These are phyloP conservation scores for Suhomyces yuchorum DNA, from an alignment of 1,139 yeast species.

Conservation along the genomic window DNA sequence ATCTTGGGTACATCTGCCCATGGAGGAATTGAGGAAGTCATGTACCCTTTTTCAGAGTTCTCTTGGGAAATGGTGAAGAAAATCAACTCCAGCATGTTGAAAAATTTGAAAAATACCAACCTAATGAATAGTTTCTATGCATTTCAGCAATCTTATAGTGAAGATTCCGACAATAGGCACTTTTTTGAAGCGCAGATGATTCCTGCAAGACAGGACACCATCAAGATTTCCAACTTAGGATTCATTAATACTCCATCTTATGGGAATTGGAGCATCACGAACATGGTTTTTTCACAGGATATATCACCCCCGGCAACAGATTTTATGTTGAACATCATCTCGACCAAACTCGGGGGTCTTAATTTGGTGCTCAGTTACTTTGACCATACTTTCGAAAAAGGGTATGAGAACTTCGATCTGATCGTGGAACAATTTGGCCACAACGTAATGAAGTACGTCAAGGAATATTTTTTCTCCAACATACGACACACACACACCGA, in stretches of 20 bases:
- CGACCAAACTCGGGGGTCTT: constrained; percentile 39
- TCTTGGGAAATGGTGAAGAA: constrained; percentile 38
- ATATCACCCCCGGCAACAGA: constrained; percentile 40
- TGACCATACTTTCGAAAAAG: constrained; percentile 25
- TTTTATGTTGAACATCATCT: constrained; percentile 36
- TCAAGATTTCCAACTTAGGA: constrained; percentile 47
- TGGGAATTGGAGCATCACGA: constrained; percentile 27
- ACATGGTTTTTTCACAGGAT: constrained; percentile 43
- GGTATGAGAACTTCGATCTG: constrained; percentile 28
- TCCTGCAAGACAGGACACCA: constrained; percentile 35
- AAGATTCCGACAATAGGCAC: constrained; percentile 21
- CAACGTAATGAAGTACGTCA: background rate
- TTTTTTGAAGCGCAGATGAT: constrained; percentile 29
- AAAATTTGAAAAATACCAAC: constrained; percentile 25
- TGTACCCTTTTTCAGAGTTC: constrained; percentile 35
- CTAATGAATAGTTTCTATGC: constrained; percentile 28
- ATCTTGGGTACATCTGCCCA: constrained; percentile 40
- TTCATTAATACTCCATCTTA: constrained; percentile 20
- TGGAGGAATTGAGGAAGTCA: constrained; percentile 32
- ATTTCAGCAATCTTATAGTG: constrained; percentile 24
- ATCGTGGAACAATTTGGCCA: constrained; percentile 21
- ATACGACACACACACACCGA: too few species aligned
- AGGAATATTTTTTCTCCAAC: too few species aligned
- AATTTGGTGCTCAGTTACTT: constrained; percentile 38
- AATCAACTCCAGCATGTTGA: constrained; percentile 24